These are phyloP conservation scores for Larix kaempferi DNA, from an alignment of 75 land plant species.

Conservation along the genomic window DNA sequence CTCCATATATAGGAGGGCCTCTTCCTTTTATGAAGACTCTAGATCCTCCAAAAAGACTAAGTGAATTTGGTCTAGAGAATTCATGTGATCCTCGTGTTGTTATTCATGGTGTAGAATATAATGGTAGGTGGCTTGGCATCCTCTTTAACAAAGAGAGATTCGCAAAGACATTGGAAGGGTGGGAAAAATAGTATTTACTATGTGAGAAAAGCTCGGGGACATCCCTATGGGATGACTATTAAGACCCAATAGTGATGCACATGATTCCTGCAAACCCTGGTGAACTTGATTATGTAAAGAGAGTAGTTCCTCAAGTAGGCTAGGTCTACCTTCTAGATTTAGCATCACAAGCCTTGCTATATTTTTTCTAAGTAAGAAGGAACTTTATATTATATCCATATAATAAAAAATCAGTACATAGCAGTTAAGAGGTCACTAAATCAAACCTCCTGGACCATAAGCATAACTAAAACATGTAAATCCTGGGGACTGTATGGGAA, in stretches of 20 bases:
- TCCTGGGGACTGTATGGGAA: no score
- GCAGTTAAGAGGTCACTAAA: no score
- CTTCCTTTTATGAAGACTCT: slow-evolving; percentile 52
- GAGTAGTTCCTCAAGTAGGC: slow-evolving; percentile 99
- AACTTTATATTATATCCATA: no score
- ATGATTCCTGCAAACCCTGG: slow-evolving; percentile 98
- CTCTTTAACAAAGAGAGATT: slow-evolving; percentile 91
- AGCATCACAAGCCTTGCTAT: slow-evolving; percentile 88
- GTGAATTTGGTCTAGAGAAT: slow-evolving; percentile 77
- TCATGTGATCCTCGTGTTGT: slow-evolving; percentile 97
- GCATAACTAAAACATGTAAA: no score
- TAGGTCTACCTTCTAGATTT: slow-evolving; percentile 99
- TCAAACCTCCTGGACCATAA: no score
- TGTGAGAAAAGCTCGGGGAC: slow-evolving; percentile 92
- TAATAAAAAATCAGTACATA: no score
- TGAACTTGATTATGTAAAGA: slow-evolving; percentile 90
- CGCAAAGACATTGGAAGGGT: slow-evolving; percentile 89
- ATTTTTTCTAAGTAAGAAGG: no score
- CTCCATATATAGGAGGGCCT: slow-evolving; percentile 70
- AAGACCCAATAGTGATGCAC: slow-evolving; percentile 97
- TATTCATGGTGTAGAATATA: slow-evolving; percentile 58
- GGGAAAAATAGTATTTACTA: slow-evolving; percentile 96
- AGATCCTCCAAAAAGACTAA: slow-evolving; percentile 77
- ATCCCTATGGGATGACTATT: slow-evolving; percentile 96
- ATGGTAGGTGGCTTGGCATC: slow-evolving; percentile 85